Conservation (phyloP, 345 rosid species). For the Arabidopsis arenosa region DNA sequence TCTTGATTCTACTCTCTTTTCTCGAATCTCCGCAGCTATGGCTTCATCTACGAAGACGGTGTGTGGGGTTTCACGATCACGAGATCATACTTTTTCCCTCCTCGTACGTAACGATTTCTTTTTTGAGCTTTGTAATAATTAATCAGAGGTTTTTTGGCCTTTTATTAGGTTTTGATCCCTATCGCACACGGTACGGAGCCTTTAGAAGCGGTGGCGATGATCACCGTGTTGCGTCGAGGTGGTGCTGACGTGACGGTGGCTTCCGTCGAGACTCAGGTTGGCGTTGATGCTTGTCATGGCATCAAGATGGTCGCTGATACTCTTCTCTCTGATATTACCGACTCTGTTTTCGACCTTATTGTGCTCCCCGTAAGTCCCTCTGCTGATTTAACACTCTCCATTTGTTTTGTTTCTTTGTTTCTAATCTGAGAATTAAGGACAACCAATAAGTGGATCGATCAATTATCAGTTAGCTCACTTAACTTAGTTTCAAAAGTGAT, state of each 20-base stretch:
- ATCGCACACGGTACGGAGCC: conserved; percentile 95
- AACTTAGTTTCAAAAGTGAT: not conserved
- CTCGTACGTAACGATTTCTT: conserved; percentile 31
- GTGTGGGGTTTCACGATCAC: conserved; percentile 8
- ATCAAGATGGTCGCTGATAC: conserved; percentile 85
- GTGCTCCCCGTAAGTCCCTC: conserved; percentile 65
- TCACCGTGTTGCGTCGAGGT: conserved; percentile 74
- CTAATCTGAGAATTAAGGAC: not conserved
- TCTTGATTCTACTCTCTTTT: conserved; percentile 34
- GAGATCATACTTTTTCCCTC: not conserved
- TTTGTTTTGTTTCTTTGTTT: not conserved
- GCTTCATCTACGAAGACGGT: conserved; percentile 65
- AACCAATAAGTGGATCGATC: not conserved
- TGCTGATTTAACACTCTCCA: not conserved
- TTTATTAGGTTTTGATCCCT: conserved; percentile 87
- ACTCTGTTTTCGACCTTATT: conserved; percentile 69
- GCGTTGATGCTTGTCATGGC: conserved; percentile 74
- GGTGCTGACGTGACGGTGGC: conserved; percentile 90
- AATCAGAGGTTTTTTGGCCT: not conserved
- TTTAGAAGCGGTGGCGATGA: conserved; percentile 86
- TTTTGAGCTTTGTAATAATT: conserved; percentile 21
- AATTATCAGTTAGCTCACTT: not conserved
- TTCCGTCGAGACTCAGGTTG: conserved; percentile 70
- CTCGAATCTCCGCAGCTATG: conserved; percentile 52
- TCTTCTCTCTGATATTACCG: conserved; percentile 63